Evolutionary conservation across 352 stramenopile genomes (phyloP).

Genomic region (Phytopythium litorale): DNA sequence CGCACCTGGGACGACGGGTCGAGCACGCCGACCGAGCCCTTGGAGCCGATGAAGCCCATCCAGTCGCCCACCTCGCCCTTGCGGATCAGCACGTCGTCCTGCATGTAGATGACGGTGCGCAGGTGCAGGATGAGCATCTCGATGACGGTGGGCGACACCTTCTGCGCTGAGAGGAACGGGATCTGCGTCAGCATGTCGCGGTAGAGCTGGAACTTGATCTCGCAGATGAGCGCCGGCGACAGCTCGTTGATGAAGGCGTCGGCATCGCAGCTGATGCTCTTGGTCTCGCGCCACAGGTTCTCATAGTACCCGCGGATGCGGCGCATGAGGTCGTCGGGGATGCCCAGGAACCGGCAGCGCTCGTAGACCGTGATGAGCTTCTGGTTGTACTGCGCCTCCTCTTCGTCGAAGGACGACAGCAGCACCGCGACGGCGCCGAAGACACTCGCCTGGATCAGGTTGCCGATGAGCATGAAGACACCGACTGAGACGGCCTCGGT

Average conservation of each 20-base stretch:
- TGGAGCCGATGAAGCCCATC: slow-evolving; percentile 82
- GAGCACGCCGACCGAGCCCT: slow-evolving; percentile 61
- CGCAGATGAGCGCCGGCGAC: slow-evolving; percentile 60
- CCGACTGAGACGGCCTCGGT: slow-evolving; percentile 53
- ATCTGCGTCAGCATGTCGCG: slow-evolving; percentile 79
- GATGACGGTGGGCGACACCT: slow-evolving; percentile 66
- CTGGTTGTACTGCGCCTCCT: slow-evolving; percentile 64
- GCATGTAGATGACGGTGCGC: slow-evolving; percentile 75
- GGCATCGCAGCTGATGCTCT: slow-evolving; percentile 53
- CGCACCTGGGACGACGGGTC: slow-evolving; percentile 38
- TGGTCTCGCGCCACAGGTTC: slow-evolving; percentile 65
- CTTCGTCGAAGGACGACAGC: slow-evolving; percentile 67
- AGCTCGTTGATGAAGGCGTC: slow-evolving; percentile 78
- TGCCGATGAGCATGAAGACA: slow-evolving; percentile 69
- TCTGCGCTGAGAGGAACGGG: slow-evolving; percentile 60
- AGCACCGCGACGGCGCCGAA: slow-evolving; percentile 62
- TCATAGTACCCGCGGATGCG: slow-evolving; percentile 69
- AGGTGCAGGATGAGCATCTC: slow-evolving; percentile 75
- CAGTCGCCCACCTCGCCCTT: slow-evolving; percentile 80
- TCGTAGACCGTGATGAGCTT: slow-evolving; percentile 65
- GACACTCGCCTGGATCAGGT: slow-evolving; percentile 63
- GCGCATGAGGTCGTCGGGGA: slow-evolving; percentile 40
- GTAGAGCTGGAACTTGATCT: slow-evolving; percentile 79
- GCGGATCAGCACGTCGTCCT: slow-evolving; percentile 73
- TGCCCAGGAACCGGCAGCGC: slow-evolving; percentile 60